Conservation (phyloP, 805 yeast genomes). For the Yamadazyma nakazawae region DNA sequence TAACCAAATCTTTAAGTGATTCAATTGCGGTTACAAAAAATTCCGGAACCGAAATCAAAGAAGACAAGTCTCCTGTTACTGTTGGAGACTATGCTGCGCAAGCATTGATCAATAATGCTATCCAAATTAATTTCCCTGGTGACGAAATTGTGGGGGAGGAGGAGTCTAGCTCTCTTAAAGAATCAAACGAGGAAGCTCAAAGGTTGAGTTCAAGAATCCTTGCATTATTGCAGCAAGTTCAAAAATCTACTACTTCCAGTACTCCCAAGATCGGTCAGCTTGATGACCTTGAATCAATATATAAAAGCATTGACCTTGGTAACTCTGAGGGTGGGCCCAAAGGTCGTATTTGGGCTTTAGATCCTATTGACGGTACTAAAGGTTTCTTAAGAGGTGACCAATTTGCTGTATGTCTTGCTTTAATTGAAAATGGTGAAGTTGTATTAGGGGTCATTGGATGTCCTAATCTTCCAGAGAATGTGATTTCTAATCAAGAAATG, state of each 20-base stretch:
- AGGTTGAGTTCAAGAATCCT: conserved; percentile 55
- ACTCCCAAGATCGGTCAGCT: conserved; percentile 40
- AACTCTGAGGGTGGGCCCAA: conserved; percentile 70
- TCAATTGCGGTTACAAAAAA: conserved; percentile 42
- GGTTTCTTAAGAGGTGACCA: conserved; percentile 96
- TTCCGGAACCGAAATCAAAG: conserved; percentile 67
- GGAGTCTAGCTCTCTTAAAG: conserved; percentile 64
- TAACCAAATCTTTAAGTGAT: conserved; percentile 68
- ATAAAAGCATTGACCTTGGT: conserved; percentile 73
- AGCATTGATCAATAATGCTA: conserved; percentile 83
- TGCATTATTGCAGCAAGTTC: conserved; percentile 53
- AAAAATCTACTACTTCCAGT: conserved; percentile 38
- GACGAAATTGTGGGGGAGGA: conserved; percentile 96
- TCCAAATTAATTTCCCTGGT: conserved; percentile 70
- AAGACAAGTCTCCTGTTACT: conserved; percentile 93
- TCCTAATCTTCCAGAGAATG: conserved; percentile 73
- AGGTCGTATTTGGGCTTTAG: conserved; percentile 95
- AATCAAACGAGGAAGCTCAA: conserved; percentile 36
- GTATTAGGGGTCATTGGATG: conserved; percentile 94
- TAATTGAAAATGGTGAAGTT: conserved; percentile 81
- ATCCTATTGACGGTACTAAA: conserved; percentile 96
- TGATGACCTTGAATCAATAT: conserved; percentile 45
- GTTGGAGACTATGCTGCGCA: conserved; percentile 96
- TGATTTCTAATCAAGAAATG: conserved; percentile 32
- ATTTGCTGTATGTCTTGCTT: conserved; percentile 91